These are phyloP conservation scores for Silene conica DNA, from an alignment of 148 eudicot species.

Conservation along the genomic window DNA sequence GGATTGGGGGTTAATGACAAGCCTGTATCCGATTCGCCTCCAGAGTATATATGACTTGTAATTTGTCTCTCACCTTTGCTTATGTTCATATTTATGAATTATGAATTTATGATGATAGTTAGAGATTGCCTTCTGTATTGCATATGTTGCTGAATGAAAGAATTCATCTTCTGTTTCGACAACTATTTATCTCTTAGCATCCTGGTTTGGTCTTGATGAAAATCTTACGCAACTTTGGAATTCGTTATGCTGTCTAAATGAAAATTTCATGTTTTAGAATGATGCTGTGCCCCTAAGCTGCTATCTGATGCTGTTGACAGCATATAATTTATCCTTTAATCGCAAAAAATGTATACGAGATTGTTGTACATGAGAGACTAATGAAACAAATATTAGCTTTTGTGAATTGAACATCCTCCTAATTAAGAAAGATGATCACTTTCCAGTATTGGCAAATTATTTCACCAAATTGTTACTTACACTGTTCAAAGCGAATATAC, in stretches of 20 bases:
- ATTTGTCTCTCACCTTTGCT: slow-evolving; percentile 6
- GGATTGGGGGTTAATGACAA: slow-evolving; percentile 62
- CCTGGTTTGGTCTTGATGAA: neutral
- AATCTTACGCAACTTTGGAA: neutral
- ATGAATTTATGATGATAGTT: slow-evolving; percentile 8
- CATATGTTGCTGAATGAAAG: neutral
- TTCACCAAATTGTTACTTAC: neutral
- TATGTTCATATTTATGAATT: neutral
- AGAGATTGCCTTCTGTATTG: neutral
- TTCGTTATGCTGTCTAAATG: neutral
- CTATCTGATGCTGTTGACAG: neutral
- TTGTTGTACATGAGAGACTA: no score
- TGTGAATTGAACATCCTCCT: no score
- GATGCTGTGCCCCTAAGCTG: neutral
- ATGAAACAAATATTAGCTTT: no score
- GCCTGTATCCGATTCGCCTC: slow-evolving; percentile 56
- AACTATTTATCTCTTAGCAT: neutral
- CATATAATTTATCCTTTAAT: no score
- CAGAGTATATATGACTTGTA: slow-evolving; percentile 64
- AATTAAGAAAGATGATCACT: no score
- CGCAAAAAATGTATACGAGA: no score
- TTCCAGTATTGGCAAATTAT: no score
- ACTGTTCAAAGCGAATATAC: slow-evolving; percentile 1
- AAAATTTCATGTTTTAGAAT: neutral
- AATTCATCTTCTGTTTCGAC: neutral